Percentiles rank a stretch among this genome's conserved stretches.
These are phyloP conservation scores for Gossypium bickii DNA, from an alignment of 345 rosid species.

Conservation along the genomic window DNA sequence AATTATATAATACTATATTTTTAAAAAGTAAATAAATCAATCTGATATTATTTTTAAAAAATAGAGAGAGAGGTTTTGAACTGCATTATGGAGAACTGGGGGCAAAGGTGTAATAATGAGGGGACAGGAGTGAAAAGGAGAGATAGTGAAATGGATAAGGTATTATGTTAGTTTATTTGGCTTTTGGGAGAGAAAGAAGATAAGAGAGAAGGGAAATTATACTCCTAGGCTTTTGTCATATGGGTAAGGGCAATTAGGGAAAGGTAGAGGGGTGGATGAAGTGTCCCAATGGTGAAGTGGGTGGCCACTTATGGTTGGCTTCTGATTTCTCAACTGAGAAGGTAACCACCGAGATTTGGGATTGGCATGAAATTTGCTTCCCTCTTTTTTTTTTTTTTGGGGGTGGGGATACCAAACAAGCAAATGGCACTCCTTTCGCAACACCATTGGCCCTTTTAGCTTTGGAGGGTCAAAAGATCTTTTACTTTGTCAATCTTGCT, in stretches of 20 bases:
- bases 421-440: not conserved
- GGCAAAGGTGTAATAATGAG: not conserved
- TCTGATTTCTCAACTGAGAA: not conserved
- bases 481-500: not conserved
- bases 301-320: not conserved
- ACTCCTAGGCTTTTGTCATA: not conserved
- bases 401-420: not conserved
- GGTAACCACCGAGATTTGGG: not conserved
- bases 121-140: not conserved
- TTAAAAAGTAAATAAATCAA: too few relatives aligned
- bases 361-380: not conserved
- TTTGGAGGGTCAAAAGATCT: not conserved
- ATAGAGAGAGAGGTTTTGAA: too few relatives aligned
- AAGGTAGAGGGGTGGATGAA: not conserved
- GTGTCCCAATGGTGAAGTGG: not conserved
- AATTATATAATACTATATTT: not conserved
- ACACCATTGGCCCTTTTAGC: not conserved
- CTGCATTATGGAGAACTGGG: not conserved
- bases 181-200: not conserved
- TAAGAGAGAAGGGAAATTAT: not conserved
- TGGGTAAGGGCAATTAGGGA: not conserved
- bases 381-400: too few relatives aligned
- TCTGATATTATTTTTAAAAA: too few relatives aligned
- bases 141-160: conserved; percentile 3
- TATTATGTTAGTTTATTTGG: not conserved